Conservation (phyloP, 2,329 filamentous ascomycete genomes). For the Aspergillus bombycis region DNA sequence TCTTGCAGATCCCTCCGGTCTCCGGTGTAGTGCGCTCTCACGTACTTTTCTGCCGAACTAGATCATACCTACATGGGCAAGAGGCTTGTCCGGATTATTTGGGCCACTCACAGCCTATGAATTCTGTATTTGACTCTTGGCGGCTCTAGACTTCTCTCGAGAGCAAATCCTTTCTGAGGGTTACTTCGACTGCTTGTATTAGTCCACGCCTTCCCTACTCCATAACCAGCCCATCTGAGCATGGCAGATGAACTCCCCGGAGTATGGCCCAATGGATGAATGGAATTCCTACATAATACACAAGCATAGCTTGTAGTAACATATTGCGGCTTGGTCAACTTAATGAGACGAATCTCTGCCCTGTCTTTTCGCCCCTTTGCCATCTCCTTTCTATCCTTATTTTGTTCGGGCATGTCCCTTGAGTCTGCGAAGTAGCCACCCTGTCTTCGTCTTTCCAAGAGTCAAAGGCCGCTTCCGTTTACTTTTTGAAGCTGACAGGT, state of each 20-base stretch:
- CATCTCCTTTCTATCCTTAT: not conserved
- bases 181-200: not conserved
- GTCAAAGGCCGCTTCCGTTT: not conserved
- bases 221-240: not conserved
- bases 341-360: not conserved
- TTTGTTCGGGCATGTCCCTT: not conserved
- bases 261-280: not conserved
- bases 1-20: conserved; percentile 2
- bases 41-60: conserved; percentile 6
- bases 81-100: conserved; percentile 14
- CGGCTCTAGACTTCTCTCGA: not conserved
- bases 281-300: not conserved
- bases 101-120: conserved; percentile 15
- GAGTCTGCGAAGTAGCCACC: not conserved
- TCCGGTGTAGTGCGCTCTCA: conserved; percentile 15
- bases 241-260: not conserved
- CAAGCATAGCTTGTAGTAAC: not conserved
- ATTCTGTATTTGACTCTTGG: not conserved
- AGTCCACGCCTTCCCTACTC: not conserved
- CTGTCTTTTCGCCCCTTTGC: not conserved
- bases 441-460: not conserved
- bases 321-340: not conserved
- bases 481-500: not conserved
- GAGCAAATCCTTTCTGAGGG: not conserved
- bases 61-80: conserved; percentile 12